Base-by-base conservation (phyloP, 2,329 filamentous ascomycete species). In the Trichoderma aggressivum region DNA sequence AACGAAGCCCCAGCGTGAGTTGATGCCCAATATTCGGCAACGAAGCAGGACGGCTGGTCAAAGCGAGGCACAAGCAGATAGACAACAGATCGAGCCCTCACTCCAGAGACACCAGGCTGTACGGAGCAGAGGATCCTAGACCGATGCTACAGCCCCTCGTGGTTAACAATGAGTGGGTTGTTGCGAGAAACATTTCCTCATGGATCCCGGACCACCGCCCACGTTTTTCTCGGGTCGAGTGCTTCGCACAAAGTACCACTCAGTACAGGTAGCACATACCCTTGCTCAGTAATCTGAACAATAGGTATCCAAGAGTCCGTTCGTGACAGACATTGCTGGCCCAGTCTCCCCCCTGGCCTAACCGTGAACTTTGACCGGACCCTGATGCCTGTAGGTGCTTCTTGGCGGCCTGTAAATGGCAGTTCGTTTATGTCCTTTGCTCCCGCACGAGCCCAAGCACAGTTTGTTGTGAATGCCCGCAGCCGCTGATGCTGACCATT, bases 201-300 rank as follows among this genome's bases (percentile, higher is more conserved):
- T 59, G 53, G 60, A 26, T n/a, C 60, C 60, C n/a, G 60, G 68
- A 36, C 61, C 36, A 30, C 53, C 21, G 56, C 55, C 70, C 70
- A 71, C 70, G 70, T 66, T 70, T 63, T 71, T 36, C 58, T 69
- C 56, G 39, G 30, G 21, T 43, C 63, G 34, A 58, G 34, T 10
- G 30, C n/a, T 34, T 34, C 11, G 18, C 32, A 34, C 56, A 34
- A 59, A 34, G 28, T 59, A 59, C 26, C 26, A 58, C 55, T 28
- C 55, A 58, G 30, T 58, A n/a, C 8, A 32, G 21, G 55, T 12
- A 34, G n/a, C 66, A 32, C 56, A 61, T 21, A 69, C 39, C 66
- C 68, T 50, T 64, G 50, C 28, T 59, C 59, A 53, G 28, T 28
- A 60, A 69, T 61, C 21, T 50, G 21, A 26, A 61, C 55, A 32